Evolutionary conservation across 345 rosid species (phyloP).

Genomic region (Eucalyptus microcorys): DNA sequence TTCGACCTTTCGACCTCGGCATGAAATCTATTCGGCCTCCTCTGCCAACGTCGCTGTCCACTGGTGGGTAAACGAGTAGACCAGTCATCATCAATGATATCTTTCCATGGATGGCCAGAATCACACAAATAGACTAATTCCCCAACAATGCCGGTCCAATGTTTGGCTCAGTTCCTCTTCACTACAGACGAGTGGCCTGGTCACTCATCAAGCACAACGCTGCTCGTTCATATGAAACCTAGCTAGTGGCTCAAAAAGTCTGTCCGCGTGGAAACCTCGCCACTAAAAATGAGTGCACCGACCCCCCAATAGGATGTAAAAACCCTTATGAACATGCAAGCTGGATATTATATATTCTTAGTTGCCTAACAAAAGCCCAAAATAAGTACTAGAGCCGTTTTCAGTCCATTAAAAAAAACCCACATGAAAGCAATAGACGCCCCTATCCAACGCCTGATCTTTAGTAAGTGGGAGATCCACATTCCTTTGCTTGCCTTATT

Average conservation of each 20-base stretch:
- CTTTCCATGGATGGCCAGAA: neutral
- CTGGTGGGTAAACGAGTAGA: neutral
- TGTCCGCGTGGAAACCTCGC: neutral
- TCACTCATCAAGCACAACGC: neutral
- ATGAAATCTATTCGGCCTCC: too few relatives aligned
- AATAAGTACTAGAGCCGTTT: neutral
- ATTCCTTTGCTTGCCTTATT: neutral
- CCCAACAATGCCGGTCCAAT: neutral
- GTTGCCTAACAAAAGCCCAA: neutral
- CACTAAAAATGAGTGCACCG: neutral
- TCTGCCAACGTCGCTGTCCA: too few relatives aligned
- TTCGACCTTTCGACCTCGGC: too few relatives aligned
- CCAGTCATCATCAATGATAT: neutral
- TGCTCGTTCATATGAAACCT: neutral
- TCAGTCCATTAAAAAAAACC: neutral
- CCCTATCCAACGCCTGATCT: neutral
- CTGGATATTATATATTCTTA: neutral
- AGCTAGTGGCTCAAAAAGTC: neutral
- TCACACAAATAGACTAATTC: neutral
- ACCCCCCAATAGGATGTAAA: neutral
- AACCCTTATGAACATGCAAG: neutral
- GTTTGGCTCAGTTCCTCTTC: neutral
- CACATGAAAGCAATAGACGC: neutral
- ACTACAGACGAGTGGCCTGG: neutral
- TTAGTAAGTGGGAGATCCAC: neutral